Evolutionary conservation across 352 stramenopile species (phyloP).

Genomic region (Peronospora farinosa): DNA sequence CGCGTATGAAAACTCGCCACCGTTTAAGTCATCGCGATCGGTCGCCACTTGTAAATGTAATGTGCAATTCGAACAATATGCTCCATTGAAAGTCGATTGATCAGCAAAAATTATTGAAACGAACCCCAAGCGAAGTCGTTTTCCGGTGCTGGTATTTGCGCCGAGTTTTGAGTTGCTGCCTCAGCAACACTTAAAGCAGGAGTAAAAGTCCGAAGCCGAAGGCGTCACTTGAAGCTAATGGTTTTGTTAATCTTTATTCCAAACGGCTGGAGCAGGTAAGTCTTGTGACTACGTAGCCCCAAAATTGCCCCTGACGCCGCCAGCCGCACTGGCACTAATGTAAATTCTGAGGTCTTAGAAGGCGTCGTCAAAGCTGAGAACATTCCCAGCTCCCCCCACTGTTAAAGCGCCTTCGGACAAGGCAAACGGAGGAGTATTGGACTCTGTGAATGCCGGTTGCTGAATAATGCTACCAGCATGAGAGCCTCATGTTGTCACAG

Average conservation of each 20-base stretch:
- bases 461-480: conserved; percentile 3
- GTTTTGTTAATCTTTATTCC: conserved; percentile 2
- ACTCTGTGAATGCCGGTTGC: neutral
- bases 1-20: too few species aligned
- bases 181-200: conserved; percentile 4
- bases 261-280: conserved; percentile 13
- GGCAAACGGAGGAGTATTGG: conserved; percentile 24
- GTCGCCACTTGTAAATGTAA: neutral
- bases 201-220: conserved; percentile 14
- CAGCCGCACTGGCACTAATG: conserved; percentile 10
- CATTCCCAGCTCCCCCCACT: conserved; percentile 24
- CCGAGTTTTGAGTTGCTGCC: conserved; percentile 3
- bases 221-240: conserved; percentile 9
- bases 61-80: neutral
- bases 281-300: conserved; percentile 11
- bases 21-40: too few species aligned
- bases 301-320: conserved; percentile 21
- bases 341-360: conserved; percentile 16
- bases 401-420: conserved; percentile 30
- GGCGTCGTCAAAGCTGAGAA: conserved; percentile 16
- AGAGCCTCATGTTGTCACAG: conserved; percentile 15
- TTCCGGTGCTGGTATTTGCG: conserved; percentile 1
- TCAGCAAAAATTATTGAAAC: conserved; percentile 18
- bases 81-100: neutral
- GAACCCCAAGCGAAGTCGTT: conserved; percentile 27